Percentiles rank a stretch among this genome's conserved stretches.
Conservation (phyloP, 257 asterid species). For the Jacaranda mimosifolia region DNA sequence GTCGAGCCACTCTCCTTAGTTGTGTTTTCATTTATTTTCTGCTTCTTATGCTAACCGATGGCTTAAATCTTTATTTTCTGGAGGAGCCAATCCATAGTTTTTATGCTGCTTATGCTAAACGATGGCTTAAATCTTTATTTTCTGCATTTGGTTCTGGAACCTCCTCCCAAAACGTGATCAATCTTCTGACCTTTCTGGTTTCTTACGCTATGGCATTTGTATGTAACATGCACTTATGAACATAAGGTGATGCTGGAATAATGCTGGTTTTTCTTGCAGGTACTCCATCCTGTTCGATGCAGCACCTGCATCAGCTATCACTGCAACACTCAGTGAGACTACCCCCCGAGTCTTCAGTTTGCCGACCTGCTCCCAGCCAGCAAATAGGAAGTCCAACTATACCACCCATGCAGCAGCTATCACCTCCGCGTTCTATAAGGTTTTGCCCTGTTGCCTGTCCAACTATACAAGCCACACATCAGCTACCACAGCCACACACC, state of each 20-base stretch:
- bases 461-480: slow-evolving; percentile 24
- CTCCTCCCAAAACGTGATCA: too few species aligned
- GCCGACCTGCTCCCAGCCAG: slow-evolving; percentile 16
- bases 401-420: slow-evolving; percentile 31
- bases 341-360: slow-evolving; percentile 30
- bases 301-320: slow-evolving; percentile 47
- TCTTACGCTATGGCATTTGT: too few species aligned
- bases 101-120: too few species aligned
- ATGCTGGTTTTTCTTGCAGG: slow-evolving; percentile 44
- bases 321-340: slow-evolving; percentile 43
- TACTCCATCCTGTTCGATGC: slow-evolving; percentile 48
- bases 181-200: too few species aligned
- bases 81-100: too few species aligned
- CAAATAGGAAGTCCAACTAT: slow-evolving; percentile 15
- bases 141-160: too few species aligned
- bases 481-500: slow-evolving; percentile 25
- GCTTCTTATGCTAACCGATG: not conserved
- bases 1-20: not conserved
- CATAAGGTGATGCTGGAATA: not conserved
- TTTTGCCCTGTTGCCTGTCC: not conserved
- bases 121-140: too few species aligned
- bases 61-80: too few species aligned
- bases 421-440: not conserved
- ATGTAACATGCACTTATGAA: too few species aligned
- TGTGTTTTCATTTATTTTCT: not conserved